A percentile compares a stretch with the other conserved stretches of the same genome.
phyloP scores from a whole-genome alignment of 2,329 filamentous ascomycete species.

The Pestalotiopsis fici region DNA sequence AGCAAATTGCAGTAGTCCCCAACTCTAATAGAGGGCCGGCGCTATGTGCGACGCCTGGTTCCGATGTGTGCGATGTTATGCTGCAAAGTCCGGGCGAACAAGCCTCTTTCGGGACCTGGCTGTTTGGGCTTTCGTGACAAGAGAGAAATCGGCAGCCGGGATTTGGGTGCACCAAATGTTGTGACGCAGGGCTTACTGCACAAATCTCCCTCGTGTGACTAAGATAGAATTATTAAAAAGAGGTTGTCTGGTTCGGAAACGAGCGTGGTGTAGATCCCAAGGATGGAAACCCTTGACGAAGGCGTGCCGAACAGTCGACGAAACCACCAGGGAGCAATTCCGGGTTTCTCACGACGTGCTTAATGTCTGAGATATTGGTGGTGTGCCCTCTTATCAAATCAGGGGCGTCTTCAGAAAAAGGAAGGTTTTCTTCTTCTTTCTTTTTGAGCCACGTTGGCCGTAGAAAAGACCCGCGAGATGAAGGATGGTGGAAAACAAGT shows the following conservation, averaged over 20 bases:
- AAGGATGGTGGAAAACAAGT: constrained; percentile 20
- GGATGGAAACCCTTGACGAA: background rate
- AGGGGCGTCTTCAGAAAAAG: constrained; percentile 12
- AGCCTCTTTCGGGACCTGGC: background rate
- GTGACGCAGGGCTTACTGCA: background rate
- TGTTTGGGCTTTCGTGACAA: background rate
- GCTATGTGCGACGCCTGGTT: background rate
- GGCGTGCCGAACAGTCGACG: constrained; percentile 6
- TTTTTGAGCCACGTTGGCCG: background rate
- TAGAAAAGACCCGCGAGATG: constrained; percentile 19
- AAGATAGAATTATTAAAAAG: background rate
- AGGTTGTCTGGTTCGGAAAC: constrained; percentile 16
- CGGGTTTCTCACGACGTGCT: constrained; percentile 18
- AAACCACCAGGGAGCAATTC: constrained; percentile 17
- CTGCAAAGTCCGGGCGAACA: background rate
- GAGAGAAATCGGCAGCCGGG: constrained; percentile 1
- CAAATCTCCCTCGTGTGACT: constrained; percentile 2
- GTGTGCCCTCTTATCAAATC: constrained; percentile 29
- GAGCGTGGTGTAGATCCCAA: constrained; percentile 21
- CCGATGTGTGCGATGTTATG: background rate
- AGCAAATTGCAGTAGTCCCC: background rate
- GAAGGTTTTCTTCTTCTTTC: background rate
- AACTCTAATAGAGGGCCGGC: background rate
- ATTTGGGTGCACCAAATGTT: background rate
- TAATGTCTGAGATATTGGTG: constrained; percentile 26